Conservation (phyloP, 83 land plant species). For the Thuja plicata region DNA sequence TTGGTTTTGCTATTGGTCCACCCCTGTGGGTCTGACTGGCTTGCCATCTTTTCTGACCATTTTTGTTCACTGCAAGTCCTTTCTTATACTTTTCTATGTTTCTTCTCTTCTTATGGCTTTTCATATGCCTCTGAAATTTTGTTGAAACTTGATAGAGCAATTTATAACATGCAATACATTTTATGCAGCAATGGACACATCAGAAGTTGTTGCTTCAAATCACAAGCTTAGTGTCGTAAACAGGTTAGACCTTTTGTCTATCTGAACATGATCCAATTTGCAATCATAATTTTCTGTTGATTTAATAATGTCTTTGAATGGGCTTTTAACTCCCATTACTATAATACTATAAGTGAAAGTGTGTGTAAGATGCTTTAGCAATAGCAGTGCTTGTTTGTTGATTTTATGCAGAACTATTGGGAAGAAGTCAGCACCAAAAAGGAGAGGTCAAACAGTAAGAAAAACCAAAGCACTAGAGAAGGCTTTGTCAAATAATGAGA, state of each 20-base stretch:
- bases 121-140: neutral
- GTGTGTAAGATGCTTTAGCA: neutral
- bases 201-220: neutral
- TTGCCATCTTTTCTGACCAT: neutral
- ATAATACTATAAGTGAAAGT: neutral
- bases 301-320: neutral
- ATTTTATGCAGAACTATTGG: constrained; percentile 24
- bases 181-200: constrained; percentile 10
- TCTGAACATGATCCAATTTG: neutral
- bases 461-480: constrained; percentile 42
- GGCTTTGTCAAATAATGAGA: constrained; percentile 48
- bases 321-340: neutral
- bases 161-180: neutral
- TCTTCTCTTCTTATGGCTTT: neutral
- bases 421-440: constrained; percentile 37
- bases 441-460: constrained; percentile 41
- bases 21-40: neutral
- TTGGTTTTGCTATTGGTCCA: neutral
- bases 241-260: neutral
- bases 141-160: neutral
- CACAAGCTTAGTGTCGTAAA: neutral
- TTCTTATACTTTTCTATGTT: neutral
- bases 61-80: neutral
- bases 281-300: neutral
- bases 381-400: neutral